Evolutionary conservation across 495 filamentous ascomycete genomes (phyloP), one percentile per base, ranked within the genome.

Genomic region (Acidiella bohemica): DNA sequence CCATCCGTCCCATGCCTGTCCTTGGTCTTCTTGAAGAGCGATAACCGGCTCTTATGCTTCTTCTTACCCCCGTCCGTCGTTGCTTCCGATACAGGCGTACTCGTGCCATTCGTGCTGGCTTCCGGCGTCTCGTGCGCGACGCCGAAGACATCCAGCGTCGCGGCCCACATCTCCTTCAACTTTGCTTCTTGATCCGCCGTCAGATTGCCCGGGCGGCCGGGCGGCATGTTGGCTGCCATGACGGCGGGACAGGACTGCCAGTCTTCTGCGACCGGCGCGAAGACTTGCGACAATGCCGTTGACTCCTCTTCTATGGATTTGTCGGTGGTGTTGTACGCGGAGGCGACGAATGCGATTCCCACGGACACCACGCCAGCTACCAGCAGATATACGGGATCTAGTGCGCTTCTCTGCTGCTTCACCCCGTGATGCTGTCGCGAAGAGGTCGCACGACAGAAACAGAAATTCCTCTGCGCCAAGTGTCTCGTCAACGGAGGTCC

Each of bases 181-280:
- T 92, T 95, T 47, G 68, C 75, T 50, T 94, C 84, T 58, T 97
- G 77, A 48, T 93, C 87, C 5, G 73, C 57, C 14, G 90, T 95
- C 36, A 97, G 73, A 54, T 77, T 93, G 44, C 82, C 85, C 27
- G 87, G 78, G 43, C 86, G 76, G 36, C 90, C 90, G 19, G 81
- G 77, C 16, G 75, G 65, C 36, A 59, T 63, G 21, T 64, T 47
- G 35, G 64, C 56, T 21, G 61, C 46, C 65, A 68, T 64, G 26
- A 24, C 42, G 24, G 16, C 20, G 13, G 30, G 18, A n/a, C n/a
- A n/a, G n/a, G n/a, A n/a, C n/a, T n/a, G n/a, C n/a, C n/a, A n/a
- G n/a, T n/a, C n/a, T n/a, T n/a, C n/a, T n/a, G n/a, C n/a, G n/a
- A n/a, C n/a, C n/a, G n/a, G n/a, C n/a, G n/a, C n/a, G n/a, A n/a